phyloP scores from a whole-genome alignment of 129 eudicot genomes.

The Flaveria sonorensis region DNA sequence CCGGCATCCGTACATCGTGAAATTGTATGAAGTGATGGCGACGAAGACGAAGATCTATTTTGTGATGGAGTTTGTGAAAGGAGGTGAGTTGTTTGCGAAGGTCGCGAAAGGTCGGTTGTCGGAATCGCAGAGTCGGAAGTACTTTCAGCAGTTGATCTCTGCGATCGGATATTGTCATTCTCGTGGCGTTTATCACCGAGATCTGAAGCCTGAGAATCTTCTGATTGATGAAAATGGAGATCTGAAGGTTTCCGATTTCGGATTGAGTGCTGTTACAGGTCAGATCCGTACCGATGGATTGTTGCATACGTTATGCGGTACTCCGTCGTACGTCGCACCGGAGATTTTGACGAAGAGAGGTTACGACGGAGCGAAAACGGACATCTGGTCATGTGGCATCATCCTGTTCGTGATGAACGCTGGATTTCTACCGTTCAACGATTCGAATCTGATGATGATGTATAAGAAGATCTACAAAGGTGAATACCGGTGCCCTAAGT shows the following conservation, averaged over 20 bases:
- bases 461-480: slow-evolving; percentile 85
- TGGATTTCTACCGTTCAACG: slow-evolving; percentile 73
- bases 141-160: slow-evolving; percentile 78
- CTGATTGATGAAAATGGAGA: slow-evolving; percentile 70
- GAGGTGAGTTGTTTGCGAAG: slow-evolving; percentile 69
- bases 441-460: slow-evolving; percentile 73
- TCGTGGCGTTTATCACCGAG: slow-evolving; percentile 75
- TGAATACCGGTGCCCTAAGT: slow-evolving; percentile 63
- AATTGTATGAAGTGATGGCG: slow-evolving; percentile 62
- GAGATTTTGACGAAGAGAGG: slow-evolving; percentile 73
- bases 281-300: slow-evolving; percentile 55
- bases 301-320: slow-evolving; percentile 77
- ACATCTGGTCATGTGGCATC: slow-evolving; percentile 85
- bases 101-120: slow-evolving; percentile 56
- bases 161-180: slow-evolving; percentile 76
- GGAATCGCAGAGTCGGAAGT: slow-evolving; percentile 58
- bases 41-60: slow-evolving; percentile 62
- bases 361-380: slow-evolving; percentile 67
- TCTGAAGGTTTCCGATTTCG: slow-evolving; percentile 78
- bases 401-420: slow-evolving; percentile 65
- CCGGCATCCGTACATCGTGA: slow-evolving; percentile 57
- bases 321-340: slow-evolving; percentile 93
- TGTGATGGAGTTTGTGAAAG: slow-evolving; percentile 71
- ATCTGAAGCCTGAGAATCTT: slow-evolving; percentile 77
- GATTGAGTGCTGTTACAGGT: slow-evolving; percentile 63